Base-by-base conservation (phyloP, 2,329 filamentous ascomycete genomes). In the Aspergillus fijiensis region DNA sequence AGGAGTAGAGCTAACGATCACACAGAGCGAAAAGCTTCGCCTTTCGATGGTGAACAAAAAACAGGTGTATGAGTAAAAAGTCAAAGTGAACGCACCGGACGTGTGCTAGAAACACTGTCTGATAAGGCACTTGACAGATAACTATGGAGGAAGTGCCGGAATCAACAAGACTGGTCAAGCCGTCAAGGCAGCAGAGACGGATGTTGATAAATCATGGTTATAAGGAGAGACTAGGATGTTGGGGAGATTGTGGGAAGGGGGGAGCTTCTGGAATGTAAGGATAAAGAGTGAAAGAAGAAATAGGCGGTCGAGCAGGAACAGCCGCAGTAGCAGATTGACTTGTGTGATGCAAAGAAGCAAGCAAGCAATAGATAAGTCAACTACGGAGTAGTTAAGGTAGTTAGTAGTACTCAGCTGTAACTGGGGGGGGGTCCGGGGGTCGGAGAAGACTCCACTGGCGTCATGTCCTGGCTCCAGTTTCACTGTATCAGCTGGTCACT, bases 401-500 rank as follows among this genome's bases (percentile, higher is more conserved):
- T 21, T 21, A 23, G 23, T 23, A 23, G 23, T 23, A 23, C 23
- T 23, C 21, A 23, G 21, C 21, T 23, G 23, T 23, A 23, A 23
- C 23, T 23, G 3, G 3, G 23, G 51, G 52, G 42, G 49, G 23
- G 12, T 35, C 33, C 33, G 33, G 33, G 33, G 33, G 33, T 35
- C 3, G 33, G 14, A 35, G 33, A 16, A 16, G 25, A 49, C 45
- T 51, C 23, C 52, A 35, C 66, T 68, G 67, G 65, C 67, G 67
- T 69, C 67, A 69, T 62, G 68, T 49, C 33, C 33, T 35, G 7
- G 27, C 27, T 29, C 27, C 33, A 35, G 63, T 60, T 58, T 21
- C 2, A 19, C 19, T 35, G 59, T 68, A 69, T 69, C 67, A 69
- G 63, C 65, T 67, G 66, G 59, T 60, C 59, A 45, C 39, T 31